Percentiles rank a stretch among this genome's conserved stretches.
Evolutionary conservation across 1,139 yeast genomes (phyloP).

Genomic region (Suhomyces bribrorum): DNA sequence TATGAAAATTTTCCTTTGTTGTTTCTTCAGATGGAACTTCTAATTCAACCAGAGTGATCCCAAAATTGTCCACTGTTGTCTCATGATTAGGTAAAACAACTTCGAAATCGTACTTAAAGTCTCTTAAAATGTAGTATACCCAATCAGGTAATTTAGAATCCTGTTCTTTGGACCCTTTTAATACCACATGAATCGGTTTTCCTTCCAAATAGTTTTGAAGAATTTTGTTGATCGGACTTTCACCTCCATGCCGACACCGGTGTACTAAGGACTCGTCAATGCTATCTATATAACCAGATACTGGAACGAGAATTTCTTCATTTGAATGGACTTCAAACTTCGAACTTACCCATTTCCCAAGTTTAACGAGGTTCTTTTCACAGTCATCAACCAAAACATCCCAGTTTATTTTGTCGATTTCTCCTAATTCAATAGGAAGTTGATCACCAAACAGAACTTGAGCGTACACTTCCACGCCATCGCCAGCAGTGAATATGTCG

Average conservation of each 20-base stretch:
- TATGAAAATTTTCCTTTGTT: neutral
- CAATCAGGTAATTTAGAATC: slow-evolving; percentile 25
- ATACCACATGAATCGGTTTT: slow-evolving; percentile 20
- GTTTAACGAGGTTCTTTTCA: slow-evolving; percentile 17
- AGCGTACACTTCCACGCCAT: slow-evolving; percentile 10
- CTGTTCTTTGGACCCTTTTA: slow-evolving; percentile 23
- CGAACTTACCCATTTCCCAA: slow-evolving; percentile 29
- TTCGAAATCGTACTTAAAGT: slow-evolving; percentile 15
- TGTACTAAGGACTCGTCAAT: slow-evolving; percentile 22
- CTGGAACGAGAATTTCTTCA: slow-evolving; percentile 15
- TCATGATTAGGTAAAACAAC: slow-evolving; percentile 12
- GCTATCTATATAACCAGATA: slow-evolving; percentile 20
- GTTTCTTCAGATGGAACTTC: slow-evolving; percentile 11
- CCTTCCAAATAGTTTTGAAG: slow-evolving; percentile 24
- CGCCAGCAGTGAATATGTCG: slow-evolving; percentile 8
- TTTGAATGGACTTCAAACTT: slow-evolving; percentile 21
- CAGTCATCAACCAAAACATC: slow-evolving; percentile 30
- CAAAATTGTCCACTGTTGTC: neutral
- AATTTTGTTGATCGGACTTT: slow-evolving; percentile 27
- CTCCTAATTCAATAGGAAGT: slow-evolving; percentile 22
- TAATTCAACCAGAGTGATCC: slow-evolving; percentile 10
- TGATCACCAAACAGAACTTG: slow-evolving; percentile 15
- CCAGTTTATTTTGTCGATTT: slow-evolving; percentile 29
- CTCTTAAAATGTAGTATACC: slow-evolving; percentile 24
- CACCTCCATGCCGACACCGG: slow-evolving; percentile 20